phyloP scores from a whole-genome alignment of 345 rosid species.

The Eucalyptus regnans region DNA sequence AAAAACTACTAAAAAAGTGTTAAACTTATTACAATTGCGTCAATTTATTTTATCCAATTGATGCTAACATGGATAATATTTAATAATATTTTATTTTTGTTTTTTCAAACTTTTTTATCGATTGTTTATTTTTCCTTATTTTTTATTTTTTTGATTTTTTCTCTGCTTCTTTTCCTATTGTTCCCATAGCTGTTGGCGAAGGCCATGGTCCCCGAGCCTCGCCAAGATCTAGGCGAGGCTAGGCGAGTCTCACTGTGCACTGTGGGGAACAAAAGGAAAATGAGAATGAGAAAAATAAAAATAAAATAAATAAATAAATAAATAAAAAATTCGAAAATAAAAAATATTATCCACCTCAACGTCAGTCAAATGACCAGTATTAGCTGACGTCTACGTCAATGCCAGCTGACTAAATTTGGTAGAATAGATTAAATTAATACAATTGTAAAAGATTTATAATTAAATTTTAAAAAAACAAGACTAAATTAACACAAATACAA shows the following conservation, averaged over 20 bases:
- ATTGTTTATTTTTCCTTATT: no score
- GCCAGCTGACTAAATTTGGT: rapidly evolving
- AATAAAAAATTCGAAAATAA: no score
- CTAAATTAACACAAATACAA: rapidly evolving
- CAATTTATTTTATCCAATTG: no score
- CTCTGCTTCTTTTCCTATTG: no score
- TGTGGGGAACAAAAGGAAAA: rapidly evolving
- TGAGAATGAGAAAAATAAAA: no score
- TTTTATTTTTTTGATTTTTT: rapidly evolving
- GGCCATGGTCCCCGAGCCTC: no score
- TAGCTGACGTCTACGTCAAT: rapidly evolving
- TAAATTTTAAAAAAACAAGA: rapidly evolving
- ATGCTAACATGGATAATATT: rapidly evolving
- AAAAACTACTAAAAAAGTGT: rapidly evolving
- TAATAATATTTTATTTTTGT: no score
- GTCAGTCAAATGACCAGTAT: rapidly evolving
- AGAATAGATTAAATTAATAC: rapidly evolving
- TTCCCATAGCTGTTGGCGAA: rapidly evolving
- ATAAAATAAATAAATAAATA: no score
- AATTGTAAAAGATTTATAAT: rapidly evolving
- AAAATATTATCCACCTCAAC: rapidly evolving
- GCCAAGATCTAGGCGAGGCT: rapidly evolving
- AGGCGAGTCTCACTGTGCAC: rapidly evolving
- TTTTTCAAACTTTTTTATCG: no score
- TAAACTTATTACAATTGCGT: rapidly evolving